These are phyloP conservation scores for Leptographium wingfieldii DNA, from an alignment of 2,329 filamentous ascomycete genomes.

Conservation along the genomic window DNA sequence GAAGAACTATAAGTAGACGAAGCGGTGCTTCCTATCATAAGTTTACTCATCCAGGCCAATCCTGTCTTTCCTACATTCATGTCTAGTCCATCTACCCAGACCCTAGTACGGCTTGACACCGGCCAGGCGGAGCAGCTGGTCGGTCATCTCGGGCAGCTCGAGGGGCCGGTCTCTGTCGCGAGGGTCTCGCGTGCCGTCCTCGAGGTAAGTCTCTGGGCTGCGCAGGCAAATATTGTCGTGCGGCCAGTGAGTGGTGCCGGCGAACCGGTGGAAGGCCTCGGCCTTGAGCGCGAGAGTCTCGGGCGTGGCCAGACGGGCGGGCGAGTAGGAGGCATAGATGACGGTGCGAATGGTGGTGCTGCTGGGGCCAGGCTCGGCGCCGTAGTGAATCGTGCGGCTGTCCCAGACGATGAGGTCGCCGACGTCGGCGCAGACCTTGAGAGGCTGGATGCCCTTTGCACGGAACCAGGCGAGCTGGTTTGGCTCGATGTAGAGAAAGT, in stretches of 20 bases:
- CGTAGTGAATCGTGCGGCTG: constrained; percentile 23
- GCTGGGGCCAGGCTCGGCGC: constrained; percentile 16
- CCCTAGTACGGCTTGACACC: constrained; percentile 18
- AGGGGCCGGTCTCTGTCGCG: constrained; percentile 17
- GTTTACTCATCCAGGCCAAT: too few relatives aligned
- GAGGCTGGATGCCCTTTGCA: neutral
- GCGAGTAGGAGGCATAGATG: constrained; percentile 23
- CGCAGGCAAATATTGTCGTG: constrained; percentile 8
- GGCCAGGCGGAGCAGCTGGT: constrained; percentile 21
- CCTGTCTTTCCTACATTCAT: too few relatives aligned
- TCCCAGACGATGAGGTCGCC: constrained; percentile 22
- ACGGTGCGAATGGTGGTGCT: constrained; percentile 18
- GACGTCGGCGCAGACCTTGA: constrained; percentile 6
- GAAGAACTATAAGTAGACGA: too few relatives aligned
- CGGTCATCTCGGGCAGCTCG: constrained; percentile 23
- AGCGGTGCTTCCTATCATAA: too few relatives aligned
- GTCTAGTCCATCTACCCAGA: too few relatives aligned
- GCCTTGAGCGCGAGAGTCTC: constrained; percentile 18
- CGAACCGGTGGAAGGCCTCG: constrained; percentile 16
- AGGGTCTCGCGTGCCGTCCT: neutral
- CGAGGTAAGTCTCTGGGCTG: neutral
- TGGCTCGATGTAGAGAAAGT: neutral
- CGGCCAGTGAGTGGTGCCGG: constrained; percentile 19
- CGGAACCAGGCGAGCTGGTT: constrained; percentile 5
- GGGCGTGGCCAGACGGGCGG: constrained; percentile 18